Evolutionary conservation across 1,139 yeast genomes (phyloP).

Genomic region (Magnusiomyces clavatus): DNA sequence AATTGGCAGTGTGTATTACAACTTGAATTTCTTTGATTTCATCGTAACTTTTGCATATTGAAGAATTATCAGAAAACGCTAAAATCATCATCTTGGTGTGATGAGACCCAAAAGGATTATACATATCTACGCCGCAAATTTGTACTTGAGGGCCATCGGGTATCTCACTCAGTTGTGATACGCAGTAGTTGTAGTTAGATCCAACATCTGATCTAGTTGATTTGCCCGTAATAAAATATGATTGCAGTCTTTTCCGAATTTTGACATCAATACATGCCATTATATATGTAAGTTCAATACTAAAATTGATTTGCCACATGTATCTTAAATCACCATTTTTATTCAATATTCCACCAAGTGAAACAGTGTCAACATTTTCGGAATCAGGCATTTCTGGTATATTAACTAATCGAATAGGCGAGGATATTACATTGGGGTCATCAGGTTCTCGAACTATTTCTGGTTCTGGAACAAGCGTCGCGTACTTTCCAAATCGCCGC

Average conservation of each 20-base stretch:
- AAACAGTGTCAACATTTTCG: conserved; percentile 17
- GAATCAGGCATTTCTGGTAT: conserved; percentile 16
- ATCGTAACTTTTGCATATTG: not conserved
- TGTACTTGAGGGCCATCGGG: not conserved
- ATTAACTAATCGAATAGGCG: conserved; percentile 16
- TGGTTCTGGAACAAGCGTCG: not conserved
- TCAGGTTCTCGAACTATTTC: not conserved
- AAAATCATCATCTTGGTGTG: conserved; percentile 33
- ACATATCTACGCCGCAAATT: conserved; percentile 17
- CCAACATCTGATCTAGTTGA: conserved; percentile 13
- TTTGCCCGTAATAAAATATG: conserved; percentile 25
- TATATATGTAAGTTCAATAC: conserved; percentile 24
- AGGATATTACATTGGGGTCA: conserved; percentile 8
- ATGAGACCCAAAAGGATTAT: conserved; percentile 26
- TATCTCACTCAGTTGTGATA: conserved; percentile 15
- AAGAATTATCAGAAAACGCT: conserved; percentile 17
- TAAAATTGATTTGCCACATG: conserved; percentile 29
- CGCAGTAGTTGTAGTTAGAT: conserved; percentile 14
- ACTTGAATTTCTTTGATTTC: conserved; percentile 20
- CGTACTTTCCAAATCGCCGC: no score
- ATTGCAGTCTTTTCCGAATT: conserved; percentile 15
- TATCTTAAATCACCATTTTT: conserved; percentile 10
- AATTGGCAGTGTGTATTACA: conserved; percentile 32
- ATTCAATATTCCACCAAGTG: conserved; percentile 19
- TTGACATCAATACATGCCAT: conserved; percentile 20